Evolutionary conservation across 306 rosid species (phyloP).

Genomic region (Morella rubra): DNA sequence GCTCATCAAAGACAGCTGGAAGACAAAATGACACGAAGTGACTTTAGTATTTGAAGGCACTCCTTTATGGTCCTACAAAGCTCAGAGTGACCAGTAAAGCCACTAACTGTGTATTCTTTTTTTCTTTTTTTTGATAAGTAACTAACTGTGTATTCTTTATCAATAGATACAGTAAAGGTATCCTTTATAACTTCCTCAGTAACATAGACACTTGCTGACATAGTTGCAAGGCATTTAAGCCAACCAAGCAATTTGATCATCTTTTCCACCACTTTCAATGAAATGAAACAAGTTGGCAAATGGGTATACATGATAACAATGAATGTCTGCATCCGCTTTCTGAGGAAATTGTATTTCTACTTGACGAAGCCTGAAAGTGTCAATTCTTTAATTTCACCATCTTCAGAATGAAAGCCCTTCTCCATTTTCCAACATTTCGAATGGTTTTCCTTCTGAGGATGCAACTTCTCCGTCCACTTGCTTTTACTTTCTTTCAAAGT

Average conservation of each 20-base stretch:
- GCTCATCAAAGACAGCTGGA: constrained; percentile 28
- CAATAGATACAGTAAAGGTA: constrained; percentile 21
- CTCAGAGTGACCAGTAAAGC: constrained; percentile 29
- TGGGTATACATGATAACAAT: constrained; percentile 43
- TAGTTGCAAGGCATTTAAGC: constrained; percentile 21
- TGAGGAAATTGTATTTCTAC: constrained; percentile 24
- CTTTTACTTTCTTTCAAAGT: constrained; percentile 29
- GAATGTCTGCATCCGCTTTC: constrained; percentile 28
- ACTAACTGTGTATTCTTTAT: constrained; percentile 14
- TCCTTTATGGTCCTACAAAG: constrained; percentile 27
- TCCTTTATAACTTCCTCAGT: constrained; percentile 26
- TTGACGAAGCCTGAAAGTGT: constrained; percentile 30
- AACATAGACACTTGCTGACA: constrained; percentile 26
- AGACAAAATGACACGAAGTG: constrained; percentile 31
- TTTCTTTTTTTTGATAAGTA: too few species aligned
- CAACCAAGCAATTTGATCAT: constrained; percentile 38
- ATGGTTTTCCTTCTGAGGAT: constrained; percentile 25
- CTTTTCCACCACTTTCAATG: constrained; percentile 29
- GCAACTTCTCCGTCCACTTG: constrained; percentile 17
- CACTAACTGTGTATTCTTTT: background rate
- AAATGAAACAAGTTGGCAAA: constrained; percentile 39
- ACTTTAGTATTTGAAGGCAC: constrained; percentile 39
- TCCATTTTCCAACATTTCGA: constrained; percentile 22
- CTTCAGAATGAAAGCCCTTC: constrained; percentile 17
- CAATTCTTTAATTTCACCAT: constrained; percentile 14